Conservation (phyloP, 805 yeast genomes). For the Monosporozyma yasuniensis region DNA sequence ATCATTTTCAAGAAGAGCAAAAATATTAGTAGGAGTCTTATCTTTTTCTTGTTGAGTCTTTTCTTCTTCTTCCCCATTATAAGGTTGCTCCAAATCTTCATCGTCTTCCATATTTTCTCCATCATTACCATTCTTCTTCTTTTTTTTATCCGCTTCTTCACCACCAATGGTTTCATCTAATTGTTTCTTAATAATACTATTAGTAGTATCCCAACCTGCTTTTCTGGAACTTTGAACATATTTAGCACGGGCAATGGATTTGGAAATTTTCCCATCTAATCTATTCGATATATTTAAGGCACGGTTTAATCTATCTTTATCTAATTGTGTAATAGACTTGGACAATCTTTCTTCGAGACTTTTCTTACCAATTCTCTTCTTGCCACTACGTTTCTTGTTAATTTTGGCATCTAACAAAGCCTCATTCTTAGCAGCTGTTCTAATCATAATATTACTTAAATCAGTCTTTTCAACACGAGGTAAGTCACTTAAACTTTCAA, state of each 20-base stretch:
- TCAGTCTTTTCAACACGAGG: slow-evolving; percentile 57
- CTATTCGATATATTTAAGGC: slow-evolving; percentile 46
- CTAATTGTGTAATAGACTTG: slow-evolving; percentile 25
- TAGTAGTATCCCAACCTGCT: slow-evolving; percentile 65
- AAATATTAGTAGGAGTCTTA: slow-evolving; percentile 16
- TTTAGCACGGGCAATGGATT: slow-evolving; percentile 55
- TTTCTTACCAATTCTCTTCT: slow-evolving; percentile 21
- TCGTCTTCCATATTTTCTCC: slow-evolving; percentile 19
- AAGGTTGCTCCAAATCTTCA: slow-evolving; percentile 13
- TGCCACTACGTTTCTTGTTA: slow-evolving; percentile 32
- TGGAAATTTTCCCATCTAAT: slow-evolving; percentile 52
- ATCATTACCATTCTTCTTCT: slow-evolving; percentile 10
- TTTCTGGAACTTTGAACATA: slow-evolving; percentile 55
- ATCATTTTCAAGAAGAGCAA: slow-evolving; percentile 26
- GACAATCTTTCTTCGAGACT: slow-evolving; percentile 8
- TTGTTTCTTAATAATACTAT: slow-evolving; percentile 38
- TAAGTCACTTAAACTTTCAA: slow-evolving; percentile 40
- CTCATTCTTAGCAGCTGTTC: slow-evolving; percentile 61
- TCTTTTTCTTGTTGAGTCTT: not conserved
- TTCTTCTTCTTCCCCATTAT: slow-evolving; percentile 1
- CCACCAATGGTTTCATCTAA: slow-evolving; percentile 1
- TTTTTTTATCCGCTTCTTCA: not conserved
- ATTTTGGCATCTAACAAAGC: slow-evolving; percentile 49
- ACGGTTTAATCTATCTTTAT: slow-evolving; percentile 37
- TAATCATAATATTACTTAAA: slow-evolving; percentile 52